Percentiles rank a stretch among this genome's conserved stretches.
phyloP scores from a whole-genome alignment of 192 early-diverging fungal genomes.

The Phlyctochytrium arcticum region DNA sequence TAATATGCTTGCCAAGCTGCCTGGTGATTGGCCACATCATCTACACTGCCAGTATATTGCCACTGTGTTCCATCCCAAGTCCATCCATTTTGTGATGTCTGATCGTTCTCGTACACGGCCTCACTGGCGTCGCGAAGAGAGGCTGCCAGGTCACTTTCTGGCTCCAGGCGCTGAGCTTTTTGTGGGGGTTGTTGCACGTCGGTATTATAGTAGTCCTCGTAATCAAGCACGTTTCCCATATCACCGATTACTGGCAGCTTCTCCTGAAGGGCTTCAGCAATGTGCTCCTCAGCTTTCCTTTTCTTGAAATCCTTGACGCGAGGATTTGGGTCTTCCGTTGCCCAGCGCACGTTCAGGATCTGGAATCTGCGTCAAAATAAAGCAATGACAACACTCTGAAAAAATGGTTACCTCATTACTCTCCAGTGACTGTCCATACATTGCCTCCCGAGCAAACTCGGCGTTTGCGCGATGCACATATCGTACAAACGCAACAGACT shows the following conservation, averaged over 20 bases:
- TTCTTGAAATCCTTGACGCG: slow-evolving; percentile 48
- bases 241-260: slow-evolving; percentile 55
- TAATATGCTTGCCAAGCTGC: not conserved
- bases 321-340: slow-evolving; percentile 78
- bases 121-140: slow-evolving; percentile 15
- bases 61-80: slow-evolving; percentile 19
- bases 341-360: slow-evolving; percentile 73
- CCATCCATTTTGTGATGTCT: slow-evolving; percentile 12
- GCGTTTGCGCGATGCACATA: slow-evolving; percentile 66
- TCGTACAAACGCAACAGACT: slow-evolving; percentile 80
- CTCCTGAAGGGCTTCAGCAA: slow-evolving; percentile 47
- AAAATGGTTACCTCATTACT: slow-evolving; percentile 57
- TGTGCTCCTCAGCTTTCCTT: slow-evolving; percentile 55
- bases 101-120: slow-evolving; percentile 4
- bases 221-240: slow-evolving; percentile 51
- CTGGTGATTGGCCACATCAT: not conserved
- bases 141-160: slow-evolving; percentile 20
- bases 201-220: slow-evolving; percentile 31
- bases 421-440: slow-evolving; percentile 77
- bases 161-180: slow-evolving; percentile 17
- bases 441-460: slow-evolving; percentile 89
- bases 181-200: not conserved
- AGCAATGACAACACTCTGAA: slow-evolving; percentile 18
- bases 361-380: slow-evolving; percentile 22
- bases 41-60: not conserved